Percentiles rank a stretch among this genome's conserved stretches.
Evolutionary conservation across 108 stramenopile genomes (phyloP).

Genomic region (Bacterosira constricta): DNA sequence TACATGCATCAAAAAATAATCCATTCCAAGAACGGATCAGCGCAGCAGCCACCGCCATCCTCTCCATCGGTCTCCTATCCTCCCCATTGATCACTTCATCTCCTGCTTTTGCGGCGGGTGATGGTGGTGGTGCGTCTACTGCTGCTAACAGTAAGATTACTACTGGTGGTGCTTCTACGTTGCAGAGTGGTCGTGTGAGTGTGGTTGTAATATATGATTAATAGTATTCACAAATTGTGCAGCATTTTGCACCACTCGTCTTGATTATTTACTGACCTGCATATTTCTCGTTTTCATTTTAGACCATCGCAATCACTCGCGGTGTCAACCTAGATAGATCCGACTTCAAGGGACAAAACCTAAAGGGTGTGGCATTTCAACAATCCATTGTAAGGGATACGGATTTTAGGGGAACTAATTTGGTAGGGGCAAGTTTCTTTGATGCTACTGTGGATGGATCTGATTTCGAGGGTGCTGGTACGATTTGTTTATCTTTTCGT

Average conservation of each 20-base stretch:
- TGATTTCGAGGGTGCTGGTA: conserved; percentile 86
- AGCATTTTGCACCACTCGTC: too few relatives aligned
- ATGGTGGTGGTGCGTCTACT: conserved; percentile 55
- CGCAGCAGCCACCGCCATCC: conserved; percentile 18
- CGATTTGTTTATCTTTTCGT: conserved; percentile 8
- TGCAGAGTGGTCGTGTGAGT: conserved; percentile 69
- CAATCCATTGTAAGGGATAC: conserved; percentile 91
- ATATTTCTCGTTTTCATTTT: neutral
- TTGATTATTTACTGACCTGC: too few relatives aligned
- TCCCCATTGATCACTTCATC: conserved; percentile 1
- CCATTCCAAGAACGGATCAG: too few relatives aligned
- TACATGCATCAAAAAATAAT: too few relatives aligned
- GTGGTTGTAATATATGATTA: neutral
- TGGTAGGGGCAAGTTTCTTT: conserved; percentile 88
- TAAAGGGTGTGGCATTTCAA: conserved; percentile 96
- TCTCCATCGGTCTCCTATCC: conserved; percentile 16
- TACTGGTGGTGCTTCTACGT: conserved; percentile 85
- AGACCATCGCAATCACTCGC: conserved; percentile 91
- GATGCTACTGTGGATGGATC: conserved; percentile 93
- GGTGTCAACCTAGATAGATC: conserved; percentile 88
- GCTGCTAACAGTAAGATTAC: conserved; percentile 83
- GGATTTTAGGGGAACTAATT: conserved; percentile 82
- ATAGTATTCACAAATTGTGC: neutral
- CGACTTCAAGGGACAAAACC: conserved; percentile 81
- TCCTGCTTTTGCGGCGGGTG: conserved; percentile 2